Conservation (phyloP, 768 basidiomycete species). For the Leucosporidium yakuticum region DNA sequence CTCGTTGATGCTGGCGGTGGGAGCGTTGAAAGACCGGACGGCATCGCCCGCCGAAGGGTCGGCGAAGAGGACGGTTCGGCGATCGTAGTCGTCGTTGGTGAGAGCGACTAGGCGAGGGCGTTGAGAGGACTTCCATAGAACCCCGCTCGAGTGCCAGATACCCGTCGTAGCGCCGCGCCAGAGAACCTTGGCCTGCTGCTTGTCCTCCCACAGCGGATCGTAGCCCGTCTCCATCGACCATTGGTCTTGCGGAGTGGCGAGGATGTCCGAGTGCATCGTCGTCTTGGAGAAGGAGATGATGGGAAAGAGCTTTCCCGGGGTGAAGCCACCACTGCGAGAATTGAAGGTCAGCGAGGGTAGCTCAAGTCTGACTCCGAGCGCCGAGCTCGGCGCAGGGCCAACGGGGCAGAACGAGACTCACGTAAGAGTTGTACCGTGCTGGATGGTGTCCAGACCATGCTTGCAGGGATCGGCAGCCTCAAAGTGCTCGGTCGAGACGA, state of each 20-base stretch:
- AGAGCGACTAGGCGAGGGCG: slow-evolving; percentile 40
- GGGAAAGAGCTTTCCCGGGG: slow-evolving; percentile 32
- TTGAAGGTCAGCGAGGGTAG: neutral
- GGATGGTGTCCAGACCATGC: slow-evolving; percentile 42
- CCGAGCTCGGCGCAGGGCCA: no score
- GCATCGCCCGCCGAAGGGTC: slow-evolving; percentile 5
- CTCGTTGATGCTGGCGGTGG: slow-evolving; percentile 1
- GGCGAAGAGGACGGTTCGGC: slow-evolving; percentile 10
- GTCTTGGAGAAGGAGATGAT: slow-evolving; percentile 87
- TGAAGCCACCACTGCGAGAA: slow-evolving; percentile 36
- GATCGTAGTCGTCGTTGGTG: slow-evolving; percentile 30
- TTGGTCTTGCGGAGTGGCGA: slow-evolving; percentile 94
- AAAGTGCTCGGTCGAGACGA: slow-evolving; percentile 29
- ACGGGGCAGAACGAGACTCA: neutral
- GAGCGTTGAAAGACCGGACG: neutral
- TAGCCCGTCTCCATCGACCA: slow-evolving; percentile 70
- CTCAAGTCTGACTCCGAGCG: no score
- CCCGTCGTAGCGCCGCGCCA: slow-evolving; percentile 98
- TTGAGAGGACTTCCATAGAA: slow-evolving; percentile 53
- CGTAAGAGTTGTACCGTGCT: slow-evolving; percentile 21
- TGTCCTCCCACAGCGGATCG: slow-evolving; percentile 87
- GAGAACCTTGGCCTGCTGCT: slow-evolving; percentile 72
- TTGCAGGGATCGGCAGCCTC: slow-evolving; percentile 43
- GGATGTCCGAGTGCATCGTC: slow-evolving; percentile 75
- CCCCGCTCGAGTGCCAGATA: slow-evolving; percentile 49